phyloP scores from a whole-genome alignment of 1,139 yeast genomes.

The Yamadazyma pseudoaaseri region DNA sequence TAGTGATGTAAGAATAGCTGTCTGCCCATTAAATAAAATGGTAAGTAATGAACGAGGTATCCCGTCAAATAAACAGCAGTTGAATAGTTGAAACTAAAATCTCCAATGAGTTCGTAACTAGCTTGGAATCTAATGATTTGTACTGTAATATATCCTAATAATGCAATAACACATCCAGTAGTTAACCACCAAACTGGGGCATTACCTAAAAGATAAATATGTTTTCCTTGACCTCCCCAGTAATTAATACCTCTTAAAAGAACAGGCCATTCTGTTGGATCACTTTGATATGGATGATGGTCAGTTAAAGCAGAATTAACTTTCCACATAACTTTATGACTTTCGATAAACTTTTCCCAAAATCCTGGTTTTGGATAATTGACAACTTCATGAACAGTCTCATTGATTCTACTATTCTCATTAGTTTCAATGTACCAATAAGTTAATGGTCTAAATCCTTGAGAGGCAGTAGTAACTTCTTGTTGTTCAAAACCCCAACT shows the following conservation, averaged over 20 bases:
- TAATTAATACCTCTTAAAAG: constrained; percentile 91
- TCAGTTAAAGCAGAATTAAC: constrained; percentile 83
- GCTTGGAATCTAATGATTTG: constrained; percentile 77
- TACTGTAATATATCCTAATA: constrained; percentile 50
- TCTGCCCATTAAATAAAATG: constrained; percentile 91
- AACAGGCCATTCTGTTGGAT: constrained; percentile 88
- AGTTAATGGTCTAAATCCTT: constrained; percentile 71
- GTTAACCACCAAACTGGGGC: constrained; percentile 88
- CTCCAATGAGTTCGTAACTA: constrained; percentile 40
- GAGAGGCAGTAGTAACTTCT: constrained; percentile 90
- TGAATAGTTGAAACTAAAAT: neutral
- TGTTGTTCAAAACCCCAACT: constrained; percentile 97
- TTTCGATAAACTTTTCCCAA: constrained; percentile 69
- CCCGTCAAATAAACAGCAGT: constrained; percentile 43
- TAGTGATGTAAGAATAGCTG: constrained; percentile 93
- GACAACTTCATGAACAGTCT: constrained; percentile 28
- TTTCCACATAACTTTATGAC: constrained; percentile 88
- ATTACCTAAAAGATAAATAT: constrained; percentile 87
- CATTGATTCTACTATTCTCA: constrained; percentile 35
- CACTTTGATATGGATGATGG: constrained; percentile 84
- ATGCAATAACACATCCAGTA: constrained; percentile 56
- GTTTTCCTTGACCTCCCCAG: constrained; percentile 78
- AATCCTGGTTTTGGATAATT: constrained; percentile 66
- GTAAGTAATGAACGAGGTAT: constrained; percentile 81
- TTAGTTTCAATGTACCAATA: constrained; percentile 91